phyloP scores from a whole-genome alignment of 108 stramenopile genomes.

The Cyclotella cryptica region DNA sequence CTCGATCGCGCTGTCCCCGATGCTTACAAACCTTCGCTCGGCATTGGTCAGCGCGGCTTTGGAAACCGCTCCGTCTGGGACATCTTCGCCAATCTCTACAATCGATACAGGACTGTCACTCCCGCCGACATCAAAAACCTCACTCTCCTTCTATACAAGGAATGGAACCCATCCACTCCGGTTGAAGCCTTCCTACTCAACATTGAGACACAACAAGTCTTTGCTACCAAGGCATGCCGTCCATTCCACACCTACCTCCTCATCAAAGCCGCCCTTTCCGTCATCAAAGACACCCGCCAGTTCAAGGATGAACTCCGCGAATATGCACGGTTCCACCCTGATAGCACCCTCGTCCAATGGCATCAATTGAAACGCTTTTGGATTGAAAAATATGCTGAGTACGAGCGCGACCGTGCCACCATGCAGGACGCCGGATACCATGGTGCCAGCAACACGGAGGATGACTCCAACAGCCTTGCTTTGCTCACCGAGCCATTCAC shows the following conservation, averaged over 20 bases:
- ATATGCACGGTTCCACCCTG: not conserved
- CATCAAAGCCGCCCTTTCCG: not conserved
- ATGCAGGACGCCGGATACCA: not conserved
- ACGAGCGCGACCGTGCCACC: not conserved
- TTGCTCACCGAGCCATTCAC: not conserved
- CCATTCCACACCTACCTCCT: not conserved
- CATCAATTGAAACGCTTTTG: not conserved
- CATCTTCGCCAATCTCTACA: not conserved
- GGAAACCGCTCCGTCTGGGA: slow-evolving; percentile 1
- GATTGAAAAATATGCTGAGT: slow-evolving; percentile 3
- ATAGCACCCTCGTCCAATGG: not conserved
- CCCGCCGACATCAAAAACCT: not conserved
- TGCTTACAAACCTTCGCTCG: not conserved
- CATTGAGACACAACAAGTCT: slow-evolving; percentile 8
- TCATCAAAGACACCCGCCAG: not conserved
- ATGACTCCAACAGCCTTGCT: not conserved
- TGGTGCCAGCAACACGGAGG: not conserved
- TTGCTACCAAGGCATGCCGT: not conserved
- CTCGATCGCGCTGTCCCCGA: not conserved
- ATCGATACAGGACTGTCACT: not conserved
- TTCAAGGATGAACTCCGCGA: slow-evolving; percentile 3
- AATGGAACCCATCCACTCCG: not conserved
- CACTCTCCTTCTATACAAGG: not conserved
- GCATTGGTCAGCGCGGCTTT: not conserved
- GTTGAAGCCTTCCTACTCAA: slow-evolving; percentile 1